Percentiles rank a stretch among this genome's conserved stretches.
These are phyloP conservation scores for Chloranthus sessilifolius DNA, from an alignment of 164 flowering plant species.

Conservation along the genomic window DNA sequence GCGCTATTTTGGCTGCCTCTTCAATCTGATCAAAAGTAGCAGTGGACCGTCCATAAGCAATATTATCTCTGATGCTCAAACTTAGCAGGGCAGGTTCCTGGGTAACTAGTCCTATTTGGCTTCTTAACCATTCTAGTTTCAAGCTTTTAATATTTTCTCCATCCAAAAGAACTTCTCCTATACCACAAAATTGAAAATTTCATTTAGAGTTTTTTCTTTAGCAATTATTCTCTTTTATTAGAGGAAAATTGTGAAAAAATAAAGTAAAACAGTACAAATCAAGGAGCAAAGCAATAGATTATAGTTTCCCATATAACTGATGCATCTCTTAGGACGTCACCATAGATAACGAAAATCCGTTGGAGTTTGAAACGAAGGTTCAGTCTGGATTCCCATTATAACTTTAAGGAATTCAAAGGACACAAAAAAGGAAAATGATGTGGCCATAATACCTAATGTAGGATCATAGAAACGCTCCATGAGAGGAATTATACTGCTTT, in stretches of 20 bases:
- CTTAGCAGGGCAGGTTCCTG: conserved; percentile 99
- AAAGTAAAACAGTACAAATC: not conserved
- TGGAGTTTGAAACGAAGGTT: not conserved
- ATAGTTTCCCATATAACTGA: no score
- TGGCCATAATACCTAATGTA: conserved; percentile 60
- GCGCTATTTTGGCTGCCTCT: conserved; percentile 98
- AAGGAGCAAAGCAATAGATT: no score
- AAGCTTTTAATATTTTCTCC: conserved; percentile 90
- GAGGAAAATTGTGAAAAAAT: not conserved
- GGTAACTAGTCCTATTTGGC: conserved; percentile 92
- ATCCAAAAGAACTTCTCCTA: conserved; percentile 97
- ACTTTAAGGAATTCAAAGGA: not conserved
- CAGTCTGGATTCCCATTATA: no score
- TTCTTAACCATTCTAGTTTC: conserved; percentile 88
- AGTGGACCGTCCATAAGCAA: conserved; percentile 81
- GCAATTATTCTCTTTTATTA: no score
- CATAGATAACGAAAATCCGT: not conserved
- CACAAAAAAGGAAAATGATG: not conserved
- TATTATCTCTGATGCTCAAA: conserved; percentile 89
- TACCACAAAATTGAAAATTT: conserved; percentile 27
- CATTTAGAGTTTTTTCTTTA: no score
- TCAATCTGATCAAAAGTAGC: conserved; percentile 83
- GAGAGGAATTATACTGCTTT: conserved; percentile 96
- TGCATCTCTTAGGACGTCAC: no score
- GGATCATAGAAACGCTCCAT: conserved; percentile 99